phyloP scores from a whole-genome alignment of 1,284 basidiomycete species.

The Ceratobasidium papillatum region DNA sequence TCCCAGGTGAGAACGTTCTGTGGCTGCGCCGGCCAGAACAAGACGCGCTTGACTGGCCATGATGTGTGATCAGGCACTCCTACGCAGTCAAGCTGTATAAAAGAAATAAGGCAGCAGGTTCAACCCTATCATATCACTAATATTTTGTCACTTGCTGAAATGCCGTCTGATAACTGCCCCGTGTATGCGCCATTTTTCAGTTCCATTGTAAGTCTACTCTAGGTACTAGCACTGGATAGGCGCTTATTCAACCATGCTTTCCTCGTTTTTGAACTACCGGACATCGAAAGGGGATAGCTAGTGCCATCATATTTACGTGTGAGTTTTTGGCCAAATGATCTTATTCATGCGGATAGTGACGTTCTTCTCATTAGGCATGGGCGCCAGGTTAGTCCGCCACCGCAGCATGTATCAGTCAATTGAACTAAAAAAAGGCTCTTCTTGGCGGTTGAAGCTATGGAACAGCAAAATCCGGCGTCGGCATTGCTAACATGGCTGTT shows the following conservation, averaged over 20 bases:
- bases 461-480: constrained; percentile 98
- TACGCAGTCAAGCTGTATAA: neutral
- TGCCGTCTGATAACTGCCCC: constrained; percentile 88
- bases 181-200: constrained; percentile 98
- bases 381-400: constrained; percentile 63
- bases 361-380: constrained; percentile 62
- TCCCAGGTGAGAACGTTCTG: neutral
- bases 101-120: neutral
- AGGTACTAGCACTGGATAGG: neutral
- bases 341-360: neutral
- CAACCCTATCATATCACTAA: neutral
- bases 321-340: constrained; percentile 53
- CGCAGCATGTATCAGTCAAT: neutral
- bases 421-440: neutral
- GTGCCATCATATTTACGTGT: constrained; percentile 98
- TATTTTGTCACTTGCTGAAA: neutral
- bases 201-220: constrained; percentile 76
- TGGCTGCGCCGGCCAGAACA: constrained; percentile 1
- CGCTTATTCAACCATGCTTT: neutral
- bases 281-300: constrained; percentile 83
- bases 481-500: constrained; percentile 98
- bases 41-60: neutral
- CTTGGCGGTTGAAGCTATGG: constrained; percentile 60
- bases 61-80: neutral
- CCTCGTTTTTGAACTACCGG: neutral